Percentiles rank a stretch among this genome's conserved stretches.
phyloP scores from a whole-genome alignment of 2,329 filamentous ascomycete genomes.

The Xylariaceae sp. region DNA sequence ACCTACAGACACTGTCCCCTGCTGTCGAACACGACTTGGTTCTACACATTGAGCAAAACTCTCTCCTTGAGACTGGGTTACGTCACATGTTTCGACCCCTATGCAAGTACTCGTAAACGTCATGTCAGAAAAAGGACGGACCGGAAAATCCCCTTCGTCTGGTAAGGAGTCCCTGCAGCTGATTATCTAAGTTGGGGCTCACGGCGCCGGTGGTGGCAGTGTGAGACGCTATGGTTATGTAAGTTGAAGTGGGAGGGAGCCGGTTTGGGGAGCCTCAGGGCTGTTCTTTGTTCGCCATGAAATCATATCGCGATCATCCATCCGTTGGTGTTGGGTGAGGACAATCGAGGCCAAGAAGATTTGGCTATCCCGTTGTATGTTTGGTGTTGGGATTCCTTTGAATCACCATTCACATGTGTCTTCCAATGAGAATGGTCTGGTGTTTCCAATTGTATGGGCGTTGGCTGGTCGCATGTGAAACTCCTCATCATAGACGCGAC shows the following conservation, averaged over 20 bases:
- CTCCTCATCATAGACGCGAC: conserved; percentile 6
- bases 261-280: too few relatives aligned
- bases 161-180: too few relatives aligned
- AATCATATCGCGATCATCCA: conserved; percentile 15
- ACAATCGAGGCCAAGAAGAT: neutral
- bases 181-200: neutral
- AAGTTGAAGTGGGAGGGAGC: neutral
- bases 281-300: neutral
- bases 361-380: neutral
- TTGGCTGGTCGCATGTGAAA: conserved; percentile 6
- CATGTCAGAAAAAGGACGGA: conserved; percentile 17
- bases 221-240: conserved; percentile 13
- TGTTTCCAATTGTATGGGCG: neutral
- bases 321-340: neutral
- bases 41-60: too few relatives aligned
- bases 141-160: conserved; percentile 11
- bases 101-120: neutral
- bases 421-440: neutral
- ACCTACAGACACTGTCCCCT: too few relatives aligned
- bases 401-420: conserved; percentile 1
- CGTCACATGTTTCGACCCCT: conserved; percentile 15
- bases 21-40: too few relatives aligned
- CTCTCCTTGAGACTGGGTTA: conserved; percentile 2
- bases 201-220: neutral
- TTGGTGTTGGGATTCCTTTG: neutral